Evolutionary conservation across 148 eudicot species (phyloP), one percentile per base, ranked within the genome.

Genomic region (Fallopia convolvulus): DNA sequence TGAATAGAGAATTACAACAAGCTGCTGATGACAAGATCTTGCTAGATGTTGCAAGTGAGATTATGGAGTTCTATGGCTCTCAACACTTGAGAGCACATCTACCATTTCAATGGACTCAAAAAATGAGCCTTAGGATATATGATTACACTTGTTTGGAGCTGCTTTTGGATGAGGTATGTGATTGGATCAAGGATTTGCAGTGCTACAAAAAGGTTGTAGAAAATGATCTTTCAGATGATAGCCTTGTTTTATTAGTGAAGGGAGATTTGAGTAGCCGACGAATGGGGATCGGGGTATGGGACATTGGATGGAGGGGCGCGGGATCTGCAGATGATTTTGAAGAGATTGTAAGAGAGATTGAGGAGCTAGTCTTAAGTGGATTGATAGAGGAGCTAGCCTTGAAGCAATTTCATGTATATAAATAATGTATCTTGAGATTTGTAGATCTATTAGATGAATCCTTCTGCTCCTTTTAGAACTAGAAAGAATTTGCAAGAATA

Each of bases 11-110:
- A 21, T 52, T 66, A 47, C 47, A n/a, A 36, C 14, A 13, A 8
- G n/a, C 74, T 15, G 42, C 76, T 65, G 23, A 32, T 8, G 47
- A 41, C 30, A 65, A 73, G 36, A 32, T 75, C 71, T 73, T 84
- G 49, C 60, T 83, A 40, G 91, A 86, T 58, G 82, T 79, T 79
- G 89, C 89, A 48, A 83, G 76, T 26, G 91, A 88, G 66, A 75
- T 83, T 44, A 20, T 86, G 78, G 80, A 82, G 52, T 75, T 17
- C 33, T 81, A 77, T 74, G 82, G 80, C 74, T 75, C 50, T 17
- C 74, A 44, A 21, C 52, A 48, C 36, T 42, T 44, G 30, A 74
- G 41, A 75, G n/a, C 70, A 6, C 18, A 6, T 39, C 56, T 60
- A 78, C 86, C 85, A 41, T 48, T 60, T n/a, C 66, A 21, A 21